Conservation (phyloP, 1,139 yeast genomes). For the Kluyveromyces sp. region DNA sequence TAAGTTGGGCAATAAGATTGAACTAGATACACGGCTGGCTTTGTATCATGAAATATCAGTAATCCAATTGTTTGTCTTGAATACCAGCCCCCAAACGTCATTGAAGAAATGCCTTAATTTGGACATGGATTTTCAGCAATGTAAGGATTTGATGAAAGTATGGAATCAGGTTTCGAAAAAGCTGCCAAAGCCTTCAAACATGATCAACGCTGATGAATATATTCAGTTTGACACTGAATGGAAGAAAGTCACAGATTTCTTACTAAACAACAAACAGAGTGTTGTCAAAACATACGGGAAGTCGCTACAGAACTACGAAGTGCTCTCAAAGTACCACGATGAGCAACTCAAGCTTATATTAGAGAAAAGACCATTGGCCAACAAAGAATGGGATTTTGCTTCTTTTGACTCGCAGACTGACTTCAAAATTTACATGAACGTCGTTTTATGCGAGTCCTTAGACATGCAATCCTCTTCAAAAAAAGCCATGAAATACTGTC, state of each 20-base stretch:
- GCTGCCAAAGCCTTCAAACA: conserved; percentile 21
- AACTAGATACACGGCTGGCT: conserved; percentile 19
- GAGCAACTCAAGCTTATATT: conserved; percentile 12
- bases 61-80: conserved; percentile 24
- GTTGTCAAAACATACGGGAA: conserved; percentile 8
- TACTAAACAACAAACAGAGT: conserved; percentile 17
- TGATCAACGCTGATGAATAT: conserved; percentile 24
- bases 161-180: conserved; percentile 20
- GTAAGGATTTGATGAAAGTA: conserved; percentile 23
- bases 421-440: conserved; percentile 18
- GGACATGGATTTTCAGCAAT: conserved; percentile 30
- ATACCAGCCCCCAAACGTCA: conserved; percentile 21
- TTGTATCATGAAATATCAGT: conserved; percentile 20
- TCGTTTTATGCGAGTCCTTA: conserved; percentile 22
- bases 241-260: conserved; percentile 19
- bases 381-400: not conserved
- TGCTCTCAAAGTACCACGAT: conserved; percentile 10
- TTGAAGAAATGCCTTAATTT: conserved; percentile 27
- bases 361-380: conserved; percentile 4
- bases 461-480: conserved; percentile 11
- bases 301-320: conserved; percentile 17
- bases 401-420: conserved; percentile 14
- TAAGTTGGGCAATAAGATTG: conserved; percentile 18
- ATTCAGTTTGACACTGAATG: conserved; percentile 16
- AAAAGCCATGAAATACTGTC: conserved; percentile 16